A percentile compares a stretch with the other conserved stretches of the same genome.
Conservation (phyloP, 768 basidiomycete genomes). For the Cystofilobasidium ferigula region DNA sequence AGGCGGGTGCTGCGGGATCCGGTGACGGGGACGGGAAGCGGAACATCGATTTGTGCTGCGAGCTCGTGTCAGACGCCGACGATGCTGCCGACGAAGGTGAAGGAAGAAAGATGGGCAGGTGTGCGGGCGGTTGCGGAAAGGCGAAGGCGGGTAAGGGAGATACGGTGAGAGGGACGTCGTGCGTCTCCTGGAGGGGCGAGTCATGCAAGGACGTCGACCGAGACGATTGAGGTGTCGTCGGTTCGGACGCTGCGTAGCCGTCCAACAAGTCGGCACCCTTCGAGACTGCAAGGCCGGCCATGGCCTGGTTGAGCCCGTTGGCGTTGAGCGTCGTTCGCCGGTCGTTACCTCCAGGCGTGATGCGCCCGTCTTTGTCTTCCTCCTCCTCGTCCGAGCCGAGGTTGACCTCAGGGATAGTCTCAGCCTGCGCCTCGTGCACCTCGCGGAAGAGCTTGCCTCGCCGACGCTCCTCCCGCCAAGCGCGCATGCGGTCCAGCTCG, state of each 20-base stretch:
- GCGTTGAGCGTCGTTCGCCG: background rate
- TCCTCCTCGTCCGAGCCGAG: constrained; percentile 1
- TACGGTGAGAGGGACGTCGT: background rate
- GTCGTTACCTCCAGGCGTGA: background rate
- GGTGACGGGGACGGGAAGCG: background rate
- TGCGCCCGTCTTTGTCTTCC: constrained; percentile 1
- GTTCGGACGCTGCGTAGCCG: background rate
- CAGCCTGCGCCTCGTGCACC: constrained; percentile 1
- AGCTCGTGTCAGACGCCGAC: background rate
- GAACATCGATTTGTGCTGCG: background rate
- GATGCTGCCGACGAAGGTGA: background rate
- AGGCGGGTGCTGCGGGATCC: background rate
- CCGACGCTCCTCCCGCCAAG: constrained; percentile 33
- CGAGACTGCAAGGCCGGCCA: background rate
- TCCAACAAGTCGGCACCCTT: background rate
- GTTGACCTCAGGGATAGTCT: constrained; percentile 5
- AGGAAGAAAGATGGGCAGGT: background rate
- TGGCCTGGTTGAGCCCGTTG: background rate
- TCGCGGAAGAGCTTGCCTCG: constrained; percentile 25
- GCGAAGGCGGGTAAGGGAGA: background rate
- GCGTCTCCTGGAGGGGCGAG: background rate
- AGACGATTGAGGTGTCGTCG: background rate
- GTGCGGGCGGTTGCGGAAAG: background rate
- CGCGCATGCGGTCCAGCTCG: constrained; percentile 39
- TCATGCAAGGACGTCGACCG: too few species aligned